Evolutionary conservation across 78 protist species (phyloP).

Genomic region (Salpingoeca rosetta): DNA sequence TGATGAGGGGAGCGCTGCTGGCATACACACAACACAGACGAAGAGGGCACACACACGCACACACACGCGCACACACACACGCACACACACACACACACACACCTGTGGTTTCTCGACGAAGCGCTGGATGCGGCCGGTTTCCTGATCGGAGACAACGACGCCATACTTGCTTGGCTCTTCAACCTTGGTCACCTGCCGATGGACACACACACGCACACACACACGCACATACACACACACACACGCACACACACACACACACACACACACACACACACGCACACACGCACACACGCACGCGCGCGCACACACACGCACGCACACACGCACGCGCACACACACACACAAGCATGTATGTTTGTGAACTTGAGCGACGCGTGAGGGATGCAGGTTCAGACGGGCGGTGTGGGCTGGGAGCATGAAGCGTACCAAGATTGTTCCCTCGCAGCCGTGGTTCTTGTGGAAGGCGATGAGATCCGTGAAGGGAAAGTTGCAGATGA

Average conservation of each 20-base stretch:
- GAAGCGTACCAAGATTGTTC: constrained; percentile 65
- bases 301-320: background rate
- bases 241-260: background rate
- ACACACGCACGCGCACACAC: background rate
- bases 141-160: constrained; percentile 69
- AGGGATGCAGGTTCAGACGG: too few species aligned
- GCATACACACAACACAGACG: too few species aligned
- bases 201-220: background rate
- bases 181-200: constrained; percentile 54
- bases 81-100: too few species aligned
- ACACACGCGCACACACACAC: too few species aligned
- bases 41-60: too few species aligned
- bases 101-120: constrained; percentile 89
- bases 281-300: background rate
- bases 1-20: too few species aligned
- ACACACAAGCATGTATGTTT: too few species aligned
- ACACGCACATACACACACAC: background rate
- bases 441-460: constrained; percentile 82
- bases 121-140: constrained; percentile 53
- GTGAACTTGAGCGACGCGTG: too few species aligned
- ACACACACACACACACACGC: background rate
- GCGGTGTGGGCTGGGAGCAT: too few species aligned
- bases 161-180: constrained; percentile 92
- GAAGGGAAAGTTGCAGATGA: constrained; percentile 81
- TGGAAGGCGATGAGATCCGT: constrained; percentile 73